Evolutionary conservation across 805 yeast genomes (phyloP).

Genomic region (Alloascoidea hylecoeti): DNA sequence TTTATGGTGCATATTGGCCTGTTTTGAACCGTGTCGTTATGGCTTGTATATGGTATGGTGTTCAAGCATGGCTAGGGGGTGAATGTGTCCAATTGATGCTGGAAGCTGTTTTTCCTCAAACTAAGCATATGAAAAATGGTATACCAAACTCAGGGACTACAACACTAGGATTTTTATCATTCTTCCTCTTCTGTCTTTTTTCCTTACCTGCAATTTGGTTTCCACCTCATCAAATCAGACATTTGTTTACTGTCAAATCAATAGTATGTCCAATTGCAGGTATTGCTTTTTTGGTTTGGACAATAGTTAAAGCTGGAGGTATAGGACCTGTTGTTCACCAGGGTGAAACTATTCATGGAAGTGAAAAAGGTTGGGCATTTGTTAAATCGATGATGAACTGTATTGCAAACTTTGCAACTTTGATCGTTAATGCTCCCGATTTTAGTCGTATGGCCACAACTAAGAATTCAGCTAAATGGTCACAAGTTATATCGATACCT

Average conservation of each 20-base stretch:
- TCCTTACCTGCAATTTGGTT: slow-evolving; percentile 73
- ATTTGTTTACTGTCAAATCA: slow-evolving; percentile 74
- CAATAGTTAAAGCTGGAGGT: slow-evolving; percentile 67
- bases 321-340: slow-evolving; percentile 60
- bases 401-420: slow-evolving; percentile 78
- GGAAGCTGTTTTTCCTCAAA: slow-evolving; percentile 49
- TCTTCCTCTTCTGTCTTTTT: slow-evolving; percentile 71
- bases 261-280: slow-evolving; percentile 73
- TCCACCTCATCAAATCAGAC: slow-evolving; percentile 72
- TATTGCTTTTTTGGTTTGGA: slow-evolving; percentile 72
- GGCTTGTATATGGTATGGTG: slow-evolving; percentile 82
- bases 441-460: slow-evolving; percentile 71
- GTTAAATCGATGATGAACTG: slow-evolving; percentile 67
- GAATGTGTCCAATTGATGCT: slow-evolving; percentile 71
- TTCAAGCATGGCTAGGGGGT: slow-evolving; percentile 77
- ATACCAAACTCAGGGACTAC: slow-evolving; percentile 48
- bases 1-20: slow-evolving; percentile 82
- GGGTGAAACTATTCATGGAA: slow-evolving; percentile 34
- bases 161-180: slow-evolving; percentile 58
- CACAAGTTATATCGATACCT: slow-evolving; percentile 58
- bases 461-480: slow-evolving; percentile 31
- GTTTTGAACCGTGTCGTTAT: slow-evolving; percentile 77
- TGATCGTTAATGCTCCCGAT: slow-evolving; percentile 81
- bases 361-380: slow-evolving; percentile 72
- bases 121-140: slow-evolving; percentile 25